Evolutionary conservation across 495 filamentous ascomycete species (phyloP).

Genomic region (Aspergillus sclerotiicarbonarius): DNA sequence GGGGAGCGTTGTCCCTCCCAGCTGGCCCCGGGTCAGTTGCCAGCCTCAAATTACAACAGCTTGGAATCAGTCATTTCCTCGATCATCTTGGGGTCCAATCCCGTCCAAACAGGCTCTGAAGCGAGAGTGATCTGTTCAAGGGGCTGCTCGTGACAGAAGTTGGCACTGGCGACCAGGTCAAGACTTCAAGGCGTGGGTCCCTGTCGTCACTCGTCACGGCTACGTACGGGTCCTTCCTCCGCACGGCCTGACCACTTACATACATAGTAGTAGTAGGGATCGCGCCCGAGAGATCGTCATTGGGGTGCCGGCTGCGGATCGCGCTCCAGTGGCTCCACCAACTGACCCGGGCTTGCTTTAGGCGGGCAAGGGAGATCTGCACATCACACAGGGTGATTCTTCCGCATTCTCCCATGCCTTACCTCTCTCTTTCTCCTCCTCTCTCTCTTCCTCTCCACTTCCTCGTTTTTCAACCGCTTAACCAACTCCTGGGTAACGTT

Average conservation of each 20-base stretch:
- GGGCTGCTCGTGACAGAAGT: neutral
- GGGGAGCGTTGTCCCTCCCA: neutral
- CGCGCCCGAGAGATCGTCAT: neutral
- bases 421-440: neutral
- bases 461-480: neutral
- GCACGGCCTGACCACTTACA: neutral
- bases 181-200: neutral
- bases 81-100: neutral
- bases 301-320: neutral
- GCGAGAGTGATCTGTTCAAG: neutral
- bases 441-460: neutral
- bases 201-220: neutral
- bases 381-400: neutral
- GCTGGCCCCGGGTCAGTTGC: neutral
- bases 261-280: too few species aligned
- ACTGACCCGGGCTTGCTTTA: neutral
- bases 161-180: neutral
- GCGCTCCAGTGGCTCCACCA: neutral
- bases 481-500: neutral
- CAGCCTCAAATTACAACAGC: neutral
- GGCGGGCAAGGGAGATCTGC: neutral
- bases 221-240: neutral
- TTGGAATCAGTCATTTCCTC: neutral
- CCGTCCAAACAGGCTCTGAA: neutral
- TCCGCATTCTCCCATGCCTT: neutral